Evolutionary conservation across 345 rosid genomes (phyloP).

Genomic region (Melaleuca quinquenervia): DNA sequence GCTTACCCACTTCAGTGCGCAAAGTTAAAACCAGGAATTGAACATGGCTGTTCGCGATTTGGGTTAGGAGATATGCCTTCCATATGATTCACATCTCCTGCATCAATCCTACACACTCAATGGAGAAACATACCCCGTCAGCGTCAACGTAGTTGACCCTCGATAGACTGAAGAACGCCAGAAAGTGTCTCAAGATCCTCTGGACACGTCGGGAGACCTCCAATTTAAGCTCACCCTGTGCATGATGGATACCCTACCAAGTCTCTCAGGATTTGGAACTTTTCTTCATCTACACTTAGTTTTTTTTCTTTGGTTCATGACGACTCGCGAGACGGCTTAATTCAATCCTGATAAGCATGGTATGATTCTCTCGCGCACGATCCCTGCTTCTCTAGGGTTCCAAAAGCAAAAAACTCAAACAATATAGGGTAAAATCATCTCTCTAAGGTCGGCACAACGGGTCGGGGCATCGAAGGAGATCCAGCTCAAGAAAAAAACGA

Average conservation of each 20-base stretch:
- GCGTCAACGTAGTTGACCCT: too few relatives aligned
- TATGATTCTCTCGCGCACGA: background rate
- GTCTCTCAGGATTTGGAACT: background rate
- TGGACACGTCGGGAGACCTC: background rate
- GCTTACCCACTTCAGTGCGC: too few relatives aligned
- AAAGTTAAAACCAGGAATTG: too few relatives aligned
- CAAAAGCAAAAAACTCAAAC: background rate
- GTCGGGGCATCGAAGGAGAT: fast-evolving
- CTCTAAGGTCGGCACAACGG: background rate
- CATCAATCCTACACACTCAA: too few relatives aligned
- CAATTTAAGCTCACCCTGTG: background rate
- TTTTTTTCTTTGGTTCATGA: background rate
- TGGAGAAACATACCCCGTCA: too few relatives aligned
- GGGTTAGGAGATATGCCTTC: too few relatives aligned
- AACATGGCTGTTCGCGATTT: too few relatives aligned
- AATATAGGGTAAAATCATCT: background rate
- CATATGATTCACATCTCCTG: too few relatives aligned
- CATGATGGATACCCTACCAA: background rate
- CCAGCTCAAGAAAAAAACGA: background rate
- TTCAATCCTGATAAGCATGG: background rate
- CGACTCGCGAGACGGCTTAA: background rate
- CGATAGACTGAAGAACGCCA: too few relatives aligned
- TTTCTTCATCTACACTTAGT: too few relatives aligned
- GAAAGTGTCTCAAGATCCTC: too few relatives aligned
- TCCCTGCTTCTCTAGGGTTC: background rate